These are phyloP conservation scores for Carallia brachiata DNA, from an alignment of 345 rosid genomes.

Conservation along the genomic window DNA sequence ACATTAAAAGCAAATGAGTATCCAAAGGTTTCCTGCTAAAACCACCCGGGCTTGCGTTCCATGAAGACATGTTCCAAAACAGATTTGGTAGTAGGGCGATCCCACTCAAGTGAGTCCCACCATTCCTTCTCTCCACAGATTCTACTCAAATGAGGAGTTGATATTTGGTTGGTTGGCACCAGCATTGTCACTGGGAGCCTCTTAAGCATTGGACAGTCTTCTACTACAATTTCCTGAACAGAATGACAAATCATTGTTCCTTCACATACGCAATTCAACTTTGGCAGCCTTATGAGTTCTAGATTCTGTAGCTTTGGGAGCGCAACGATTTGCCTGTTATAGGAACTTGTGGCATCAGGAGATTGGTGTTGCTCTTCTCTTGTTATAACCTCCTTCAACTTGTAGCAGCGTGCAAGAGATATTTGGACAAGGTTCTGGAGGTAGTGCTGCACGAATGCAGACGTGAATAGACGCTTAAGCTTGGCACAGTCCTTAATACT, in stretches of 20 bases:
- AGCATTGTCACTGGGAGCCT: conserved; percentile 11
- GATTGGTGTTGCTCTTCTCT: neutral
- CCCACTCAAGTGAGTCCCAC: conserved; percentile 27
- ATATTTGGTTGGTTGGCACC: neutral
- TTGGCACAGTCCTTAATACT: neutral
- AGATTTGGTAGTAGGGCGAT: conserved; percentile 9
- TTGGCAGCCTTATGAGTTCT: neutral
- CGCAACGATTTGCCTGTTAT: neutral
- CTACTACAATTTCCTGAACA: neutral
- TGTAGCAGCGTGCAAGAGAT: neutral
- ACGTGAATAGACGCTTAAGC: neutral
- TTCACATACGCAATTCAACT: conserved; percentile 13
- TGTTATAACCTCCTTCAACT: conserved; percentile 23
- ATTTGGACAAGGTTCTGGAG: conserved; percentile 17
- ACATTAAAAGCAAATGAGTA: neutral
- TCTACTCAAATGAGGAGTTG: conserved; percentile 3
- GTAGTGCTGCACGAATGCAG: neutral
- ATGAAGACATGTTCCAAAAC: neutral
- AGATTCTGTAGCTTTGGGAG: conserved; percentile 4
- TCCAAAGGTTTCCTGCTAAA: neutral
- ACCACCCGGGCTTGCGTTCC: neutral
- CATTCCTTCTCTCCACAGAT: neutral
- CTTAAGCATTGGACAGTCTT: conserved; percentile 10
- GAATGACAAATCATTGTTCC: conserved; percentile 2
- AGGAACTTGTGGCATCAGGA: neutral